Conservation (phyloP, 2,329 filamentous ascomycete species). For the Aspergillus hortae region DNA sequence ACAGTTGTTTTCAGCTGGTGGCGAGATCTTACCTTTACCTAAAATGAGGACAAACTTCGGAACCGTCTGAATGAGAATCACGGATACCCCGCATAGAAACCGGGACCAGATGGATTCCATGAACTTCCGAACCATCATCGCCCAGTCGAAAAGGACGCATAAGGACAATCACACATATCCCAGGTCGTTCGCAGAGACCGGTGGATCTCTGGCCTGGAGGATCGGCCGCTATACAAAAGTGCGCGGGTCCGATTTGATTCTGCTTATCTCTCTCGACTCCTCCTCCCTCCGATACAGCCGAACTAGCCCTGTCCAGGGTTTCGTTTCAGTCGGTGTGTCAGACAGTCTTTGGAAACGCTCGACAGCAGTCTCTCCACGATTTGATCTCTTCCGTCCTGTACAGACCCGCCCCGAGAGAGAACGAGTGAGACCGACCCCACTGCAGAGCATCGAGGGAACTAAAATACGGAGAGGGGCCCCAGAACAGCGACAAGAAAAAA, state of each 20-base stretch:
- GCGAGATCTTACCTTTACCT: not conserved
- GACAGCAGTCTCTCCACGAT: not conserved
- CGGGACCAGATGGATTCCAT: no score
- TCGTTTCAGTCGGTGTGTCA: no score
- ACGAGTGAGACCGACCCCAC: not conserved
- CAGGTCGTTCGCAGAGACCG: not conserved
- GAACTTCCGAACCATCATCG: no score
- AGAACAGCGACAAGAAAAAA: conserved; percentile 7
- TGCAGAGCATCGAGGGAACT: not conserved
- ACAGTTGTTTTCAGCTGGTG: not conserved
- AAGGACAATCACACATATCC: no score
- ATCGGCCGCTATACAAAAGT: conserved; percentile 21
- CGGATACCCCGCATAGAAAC: not conserved
- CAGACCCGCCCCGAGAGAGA: no score
- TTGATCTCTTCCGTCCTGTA: not conserved
- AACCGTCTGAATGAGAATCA: not conserved
- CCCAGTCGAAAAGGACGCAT: no score
- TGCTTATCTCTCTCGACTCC: conserved; percentile 9
- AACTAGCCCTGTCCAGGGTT: not conserved
- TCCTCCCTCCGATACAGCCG: not conserved
- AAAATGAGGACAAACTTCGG: not conserved
- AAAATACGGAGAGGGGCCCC: not conserved
- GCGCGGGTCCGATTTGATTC: conserved; percentile 2
- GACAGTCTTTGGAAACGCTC: not conserved
- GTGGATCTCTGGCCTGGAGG: conserved; percentile 15